A percentile compares a stretch with the other conserved stretches of the same genome.
phyloP scores from a whole-genome alignment of 208 protist species.

The Leishmania guyanensis region DNA sequence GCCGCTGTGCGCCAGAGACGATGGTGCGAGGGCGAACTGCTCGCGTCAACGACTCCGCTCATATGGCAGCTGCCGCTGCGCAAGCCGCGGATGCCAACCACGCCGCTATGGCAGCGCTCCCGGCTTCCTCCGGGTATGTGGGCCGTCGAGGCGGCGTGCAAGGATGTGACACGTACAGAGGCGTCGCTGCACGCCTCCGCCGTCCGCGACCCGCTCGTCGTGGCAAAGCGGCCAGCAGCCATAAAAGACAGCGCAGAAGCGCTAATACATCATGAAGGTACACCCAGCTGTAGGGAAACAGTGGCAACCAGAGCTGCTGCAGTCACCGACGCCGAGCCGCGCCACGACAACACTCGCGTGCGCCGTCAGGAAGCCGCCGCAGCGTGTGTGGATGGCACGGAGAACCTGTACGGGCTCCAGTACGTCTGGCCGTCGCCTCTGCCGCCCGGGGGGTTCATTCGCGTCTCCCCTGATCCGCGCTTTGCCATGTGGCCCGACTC shows the following conservation, averaged over 20 bases:
- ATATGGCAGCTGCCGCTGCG: constrained; percentile 6
- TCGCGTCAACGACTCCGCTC: neutral
- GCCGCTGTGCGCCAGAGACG: neutral
- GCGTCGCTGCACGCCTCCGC: constrained; percentile 12
- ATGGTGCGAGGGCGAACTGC: neutral
- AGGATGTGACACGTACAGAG: neutral
- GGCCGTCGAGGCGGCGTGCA: neutral
- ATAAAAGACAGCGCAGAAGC: neutral
- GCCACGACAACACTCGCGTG: neutral
- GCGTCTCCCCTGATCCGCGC: constrained; percentile 54
- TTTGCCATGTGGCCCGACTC: constrained; percentile 78
- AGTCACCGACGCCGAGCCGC: constrained; percentile 4
- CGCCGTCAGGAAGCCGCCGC: constrained; percentile 36
- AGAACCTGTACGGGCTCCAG: constrained; percentile 76
- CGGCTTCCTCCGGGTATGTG: constrained; percentile 9
- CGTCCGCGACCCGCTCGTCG: constrained; percentile 6
- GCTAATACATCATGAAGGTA: neutral
- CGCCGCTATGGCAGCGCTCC: constrained; percentile 12
- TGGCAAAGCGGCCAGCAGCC: neutral
- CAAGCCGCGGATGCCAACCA: constrained; percentile 5
- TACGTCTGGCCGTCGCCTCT: constrained; percentile 72
- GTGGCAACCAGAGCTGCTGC: neutral
- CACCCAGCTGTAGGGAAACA: neutral
- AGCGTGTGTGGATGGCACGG: constrained; percentile 38
- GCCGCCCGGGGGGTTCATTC: constrained; percentile 76